These are phyloP conservation scores for Lepiota subincarnata DNA, from an alignment of 768 basidiomycete species.

Conservation along the genomic window DNA sequence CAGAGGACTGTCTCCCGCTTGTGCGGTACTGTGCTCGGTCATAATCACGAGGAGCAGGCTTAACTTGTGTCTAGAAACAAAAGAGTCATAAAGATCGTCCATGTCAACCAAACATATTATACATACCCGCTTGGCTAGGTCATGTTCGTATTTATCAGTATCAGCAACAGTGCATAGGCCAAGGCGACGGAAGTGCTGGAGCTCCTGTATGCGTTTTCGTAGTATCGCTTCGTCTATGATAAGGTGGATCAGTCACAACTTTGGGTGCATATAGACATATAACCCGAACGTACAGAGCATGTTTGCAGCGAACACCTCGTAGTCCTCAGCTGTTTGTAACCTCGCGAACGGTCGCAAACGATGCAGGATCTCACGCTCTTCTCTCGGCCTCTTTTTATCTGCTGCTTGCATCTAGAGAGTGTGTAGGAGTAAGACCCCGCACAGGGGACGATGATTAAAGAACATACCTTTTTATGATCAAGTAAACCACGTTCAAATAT, in stretches of 20 bases:
- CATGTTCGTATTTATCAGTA: constrained; percentile 83
- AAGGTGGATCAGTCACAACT: background rate
- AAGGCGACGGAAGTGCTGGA: constrained; percentile 85
- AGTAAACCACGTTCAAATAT: constrained; percentile 90
- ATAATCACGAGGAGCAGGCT: constrained; percentile 57
- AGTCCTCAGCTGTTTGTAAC: constrained; percentile 88
- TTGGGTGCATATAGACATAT: background rate
- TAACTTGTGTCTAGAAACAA: constrained; percentile 51
- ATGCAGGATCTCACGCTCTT: constrained; percentile 88
- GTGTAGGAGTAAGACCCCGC: constrained; percentile 13
- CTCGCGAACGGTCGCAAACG: constrained; percentile 88
- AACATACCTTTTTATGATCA: constrained; percentile 87
- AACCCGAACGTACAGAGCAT: constrained; percentile 67
- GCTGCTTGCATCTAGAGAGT: constrained; percentile 73
- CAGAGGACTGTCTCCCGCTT: constrained; percentile 48
- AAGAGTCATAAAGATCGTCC: constrained; percentile 11
- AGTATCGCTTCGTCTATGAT: constrained; percentile 78
- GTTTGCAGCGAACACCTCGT: constrained; percentile 83
- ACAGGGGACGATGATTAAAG: background rate
- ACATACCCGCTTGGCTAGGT: constrained; percentile 69
- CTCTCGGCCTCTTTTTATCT: constrained; percentile 87
- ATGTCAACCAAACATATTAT: background rate
- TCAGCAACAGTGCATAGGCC: constrained; percentile 84
- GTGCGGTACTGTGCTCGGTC: constrained; percentile 46
- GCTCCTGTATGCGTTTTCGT: constrained; percentile 83